A percentile compares a stretch with the other conserved stretches of the same genome.
Evolutionary conservation across 2,329 filamentous ascomycete genomes (phyloP).

Genomic region (Colletotrichum higginsianum): DNA sequence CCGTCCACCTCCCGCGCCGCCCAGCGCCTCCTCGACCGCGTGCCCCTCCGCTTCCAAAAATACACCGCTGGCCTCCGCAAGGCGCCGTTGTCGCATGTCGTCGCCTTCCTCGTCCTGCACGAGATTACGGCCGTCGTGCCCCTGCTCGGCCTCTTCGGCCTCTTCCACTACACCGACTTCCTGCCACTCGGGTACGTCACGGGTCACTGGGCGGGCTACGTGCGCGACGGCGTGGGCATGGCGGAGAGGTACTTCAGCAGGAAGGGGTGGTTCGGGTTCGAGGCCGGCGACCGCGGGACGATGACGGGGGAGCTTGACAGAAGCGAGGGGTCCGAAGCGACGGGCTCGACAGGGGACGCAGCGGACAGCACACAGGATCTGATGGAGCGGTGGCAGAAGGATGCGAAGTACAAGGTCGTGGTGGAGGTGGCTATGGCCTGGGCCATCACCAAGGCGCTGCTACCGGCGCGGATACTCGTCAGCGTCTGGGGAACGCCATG

Average conservation of each 20-base stretch:
- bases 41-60: slow-evolving; percentile 77
- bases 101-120: slow-evolving; percentile 90
- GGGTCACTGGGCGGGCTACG: slow-evolving; percentile 64
- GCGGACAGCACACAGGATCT: slow-evolving; percentile 51
- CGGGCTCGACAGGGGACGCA: slow-evolving; percentile 49
- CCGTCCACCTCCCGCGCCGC: slow-evolving; percentile 52
- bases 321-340: slow-evolving; percentile 44
- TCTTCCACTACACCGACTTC: slow-evolving; percentile 86
- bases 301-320: slow-evolving; percentile 42
- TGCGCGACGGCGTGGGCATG: slow-evolving; percentile 75
- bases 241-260: slow-evolving; percentile 84
- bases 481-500: slow-evolving; percentile 94
- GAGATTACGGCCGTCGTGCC: slow-evolving; percentile 91
- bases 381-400: slow-evolving; percentile 56
- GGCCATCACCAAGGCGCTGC: slow-evolving; percentile 86
- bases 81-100: slow-evolving; percentile 86
- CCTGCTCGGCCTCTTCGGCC: slow-evolving; percentile 78
- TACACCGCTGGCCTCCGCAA: slow-evolving; percentile 80
- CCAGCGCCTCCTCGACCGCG: slow-evolving; percentile 64
- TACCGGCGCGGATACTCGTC: slow-evolving; percentile 81
- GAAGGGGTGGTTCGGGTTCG: slow-evolving; percentile 86
- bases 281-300: slow-evolving; percentile 52
- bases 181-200: slow-evolving; percentile 73
- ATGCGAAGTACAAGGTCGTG: slow-evolving; percentile 69
- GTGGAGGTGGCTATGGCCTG: slow-evolving; percentile 88